Percentiles rank a stretch among this genome's conserved stretches.
Conservation (phyloP, 371 early-diverging fungal genomes). For the Smittium mucronatum region DNA sequence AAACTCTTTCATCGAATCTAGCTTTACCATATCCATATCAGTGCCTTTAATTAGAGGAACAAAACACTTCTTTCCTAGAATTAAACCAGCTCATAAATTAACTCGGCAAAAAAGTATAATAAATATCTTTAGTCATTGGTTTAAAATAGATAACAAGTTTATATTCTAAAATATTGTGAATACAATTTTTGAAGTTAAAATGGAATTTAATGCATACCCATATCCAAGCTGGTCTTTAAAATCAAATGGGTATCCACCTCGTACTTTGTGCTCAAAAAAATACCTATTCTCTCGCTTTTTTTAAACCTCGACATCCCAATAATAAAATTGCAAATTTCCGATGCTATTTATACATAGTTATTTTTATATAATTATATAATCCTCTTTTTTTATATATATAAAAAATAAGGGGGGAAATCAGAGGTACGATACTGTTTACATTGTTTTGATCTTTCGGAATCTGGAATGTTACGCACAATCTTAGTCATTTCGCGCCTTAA, state of each 20-base stretch:
- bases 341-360: no score
- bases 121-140: background rate
- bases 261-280: conserved; percentile 30
- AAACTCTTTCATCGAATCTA: conserved; percentile 24
- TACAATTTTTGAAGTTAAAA: no score
- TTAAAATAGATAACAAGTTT: background rate
- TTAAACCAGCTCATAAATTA: background rate
- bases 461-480: no score
- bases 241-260: conserved; percentile 32
- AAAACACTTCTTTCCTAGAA: conserved; percentile 20
- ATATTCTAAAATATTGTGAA: background rate
- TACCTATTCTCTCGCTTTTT: conserved; percentile 22
- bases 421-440: no score
- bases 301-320: no score
- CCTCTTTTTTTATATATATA: no score
- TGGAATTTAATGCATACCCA: no score
- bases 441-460: no score
- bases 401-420: no score
- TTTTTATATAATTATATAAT: no score
- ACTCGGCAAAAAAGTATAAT: background rate
- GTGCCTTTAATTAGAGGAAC: conserved; percentile 29
- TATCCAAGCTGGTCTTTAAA: conserved; percentile 16
- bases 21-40: conserved; percentile 39
- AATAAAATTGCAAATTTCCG: no score
- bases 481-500: no score